Evolutionary conservation across 2,329 filamentous ascomycete genomes (phyloP).

Genomic region (Mariannaea elegans): DNA sequence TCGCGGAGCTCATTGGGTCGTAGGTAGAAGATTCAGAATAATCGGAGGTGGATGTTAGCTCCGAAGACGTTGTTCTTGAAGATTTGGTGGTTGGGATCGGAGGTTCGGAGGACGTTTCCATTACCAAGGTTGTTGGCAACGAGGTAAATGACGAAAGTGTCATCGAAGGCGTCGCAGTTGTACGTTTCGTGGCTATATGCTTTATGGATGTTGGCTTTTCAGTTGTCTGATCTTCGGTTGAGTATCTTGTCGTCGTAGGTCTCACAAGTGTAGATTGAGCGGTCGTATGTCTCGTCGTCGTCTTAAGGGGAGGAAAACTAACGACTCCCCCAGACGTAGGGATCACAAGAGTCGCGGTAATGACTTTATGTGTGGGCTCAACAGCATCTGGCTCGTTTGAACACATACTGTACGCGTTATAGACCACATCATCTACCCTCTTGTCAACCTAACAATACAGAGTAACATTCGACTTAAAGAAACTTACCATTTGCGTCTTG

Average conservation of each 20-base stretch:
- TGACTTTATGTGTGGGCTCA: conserved; percentile 64
- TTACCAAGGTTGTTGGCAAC: conserved; percentile 41
- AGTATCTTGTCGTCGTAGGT: background rate
- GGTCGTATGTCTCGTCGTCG: conserved; percentile 2
- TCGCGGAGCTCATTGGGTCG: background rate
- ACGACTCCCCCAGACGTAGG: conserved; percentile 42
- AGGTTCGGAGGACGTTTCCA: conserved; percentile 39
- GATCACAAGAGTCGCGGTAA: conserved; percentile 64
- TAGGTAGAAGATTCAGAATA: background rate
- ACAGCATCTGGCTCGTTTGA: conserved; percentile 57
- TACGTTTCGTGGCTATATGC: no score
- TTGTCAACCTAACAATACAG: conserved; percentile 25
- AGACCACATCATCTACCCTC: conserved; percentile 49
- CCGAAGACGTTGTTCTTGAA: background rate
- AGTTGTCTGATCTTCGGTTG: background rate
- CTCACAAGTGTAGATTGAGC: background rate
- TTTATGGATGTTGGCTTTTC: background rate
- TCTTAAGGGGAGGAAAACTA: conserved; percentile 39
- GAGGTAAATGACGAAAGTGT: conserved; percentile 23
- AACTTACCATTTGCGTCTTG: conserved; percentile 50
- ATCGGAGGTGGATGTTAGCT: background rate
- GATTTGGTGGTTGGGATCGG: conserved; percentile 17
- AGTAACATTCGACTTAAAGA: background rate
- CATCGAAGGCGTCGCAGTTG: background rate
- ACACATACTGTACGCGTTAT: conserved; percentile 69